Evolutionary conservation across 768 basidiomycete species (phyloP).

Genomic region (Mycena galericulata): DNA sequence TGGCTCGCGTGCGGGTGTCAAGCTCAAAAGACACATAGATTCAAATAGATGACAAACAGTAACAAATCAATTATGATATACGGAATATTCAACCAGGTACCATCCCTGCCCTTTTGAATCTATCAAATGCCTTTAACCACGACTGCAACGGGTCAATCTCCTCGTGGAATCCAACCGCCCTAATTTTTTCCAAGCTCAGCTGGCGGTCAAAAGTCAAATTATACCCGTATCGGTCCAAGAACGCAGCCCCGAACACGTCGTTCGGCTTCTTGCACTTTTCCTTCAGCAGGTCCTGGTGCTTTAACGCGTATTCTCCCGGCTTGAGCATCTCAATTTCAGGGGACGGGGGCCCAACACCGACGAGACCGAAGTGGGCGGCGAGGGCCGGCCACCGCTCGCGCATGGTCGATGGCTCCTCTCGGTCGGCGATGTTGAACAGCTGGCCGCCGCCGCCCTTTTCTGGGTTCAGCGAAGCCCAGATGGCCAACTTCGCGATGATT

Average conservation of each 20-base stretch:
- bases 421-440: constrained; percentile 30
- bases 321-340: not conserved
- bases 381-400: constrained; percentile 29
- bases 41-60: no score
- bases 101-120: constrained; percentile 29
- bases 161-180: constrained; percentile 21
- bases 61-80: not conserved
- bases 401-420: constrained; percentile 22
- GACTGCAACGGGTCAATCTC: constrained; percentile 21
- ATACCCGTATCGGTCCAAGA: constrained; percentile 26
- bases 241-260: constrained; percentile 23
- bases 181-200: constrained; percentile 30
- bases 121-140: constrained; percentile 28
- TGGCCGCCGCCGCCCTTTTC: constrained; percentile 22
- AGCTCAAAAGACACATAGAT: no score
- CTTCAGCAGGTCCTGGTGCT: constrained; percentile 24
- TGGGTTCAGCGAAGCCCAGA: constrained; percentile 28
- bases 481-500: constrained; percentile 26
- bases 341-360: constrained; percentile 20
- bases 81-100: constrained; percentile 14
- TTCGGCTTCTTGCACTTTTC: constrained; percentile 27
- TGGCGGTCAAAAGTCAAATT: constrained; percentile 21
- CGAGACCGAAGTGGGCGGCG: constrained; percentile 27
- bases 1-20: no score
- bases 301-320: constrained; percentile 25